Conservation (phyloP, 495 filamentous ascomycete genomes). For the Hypomontagnella submonticulosa region DNA sequence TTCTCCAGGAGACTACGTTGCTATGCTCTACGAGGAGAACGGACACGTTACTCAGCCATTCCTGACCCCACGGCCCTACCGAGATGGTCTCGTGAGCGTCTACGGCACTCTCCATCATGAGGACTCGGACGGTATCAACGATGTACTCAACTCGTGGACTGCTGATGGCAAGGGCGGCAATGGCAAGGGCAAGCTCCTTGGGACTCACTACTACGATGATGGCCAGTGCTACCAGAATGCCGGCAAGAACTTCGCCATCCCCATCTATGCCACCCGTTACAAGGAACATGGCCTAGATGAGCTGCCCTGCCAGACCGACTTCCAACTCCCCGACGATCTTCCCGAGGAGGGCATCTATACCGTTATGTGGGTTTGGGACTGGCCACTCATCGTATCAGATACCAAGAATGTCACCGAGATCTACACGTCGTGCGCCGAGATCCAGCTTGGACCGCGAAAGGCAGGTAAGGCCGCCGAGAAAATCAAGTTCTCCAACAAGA, state of each 20-base stretch:
- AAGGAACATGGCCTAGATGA: slow-evolving; percentile 58
- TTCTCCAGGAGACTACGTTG: slow-evolving; percentile 72
- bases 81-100: slow-evolving; percentile 80
- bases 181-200: slow-evolving; percentile 75
- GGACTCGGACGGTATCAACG: slow-evolving; percentile 67
- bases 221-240: slow-evolving; percentile 83
- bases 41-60: slow-evolving; percentile 81
- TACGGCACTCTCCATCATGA: slow-evolving; percentile 75
- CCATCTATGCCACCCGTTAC: slow-evolving; percentile 66
- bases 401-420: slow-evolving; percentile 64
- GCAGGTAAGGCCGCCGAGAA: slow-evolving; percentile 23
- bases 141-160: slow-evolving; percentile 80
- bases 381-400: slow-evolving; percentile 67
- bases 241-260: slow-evolving; percentile 42
- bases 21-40: slow-evolving; percentile 84
- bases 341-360: slow-evolving; percentile 68
- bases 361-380: slow-evolving; percentile 95
- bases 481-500: slow-evolving; percentile 46
- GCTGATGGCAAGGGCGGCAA: slow-evolving; percentile 80
- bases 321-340: slow-evolving; percentile 71
- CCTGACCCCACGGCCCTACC: slow-evolving; percentile 69
- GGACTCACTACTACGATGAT: slow-evolving; percentile 82
- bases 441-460: slow-evolving; percentile 62
- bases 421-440: slow-evolving; percentile 86
- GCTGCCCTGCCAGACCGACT: slow-evolving; percentile 81